Evolutionary conservation across 78 protist genomes (phyloP), one percentile per base, ranked within the genome.

Genomic region (Dictyostelium firmibasis): DNA sequence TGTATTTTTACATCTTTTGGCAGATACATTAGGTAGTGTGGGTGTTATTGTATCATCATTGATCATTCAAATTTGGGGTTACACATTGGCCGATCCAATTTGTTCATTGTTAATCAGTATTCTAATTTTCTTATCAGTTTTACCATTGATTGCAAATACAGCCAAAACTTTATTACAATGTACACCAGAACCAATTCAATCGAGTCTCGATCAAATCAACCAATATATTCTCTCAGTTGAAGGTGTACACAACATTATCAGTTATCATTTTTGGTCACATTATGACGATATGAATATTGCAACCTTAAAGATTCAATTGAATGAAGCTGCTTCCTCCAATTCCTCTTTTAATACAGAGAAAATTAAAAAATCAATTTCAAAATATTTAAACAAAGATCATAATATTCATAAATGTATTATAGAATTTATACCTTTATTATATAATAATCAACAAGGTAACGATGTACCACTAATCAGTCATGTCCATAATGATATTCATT

Each of bases 1-100:
- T 16, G 98, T 99, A 41, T 98, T 97, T 91, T 94, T 99, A 25
- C 99, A 99, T 91, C 78, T 99, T 14, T 36, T 99, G 0, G 99
- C 99, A 11, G 99, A 99, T 84, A 97, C 99, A 8, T 81, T 99
- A 23, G 99, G 99, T 7, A 78, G 96, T 60, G 99, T 99, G 36
- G 99, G 99, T 13, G 99, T 99, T n/a, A 98, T 99, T 83, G 53
- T 94, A 20, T 89, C 98, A 25, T 93, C 98, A 13, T 72, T 98
- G 29, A 83, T 98, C 64, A 96, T 99, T 75, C 92, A 92, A 16
- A 27, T 44, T 41, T 96, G 85, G 72, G 98, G 97, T 8, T 97
- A 91, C 97, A 44, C 62, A n/a, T 25, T 88, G 11, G 98, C 98
- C 44, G 99, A 99, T 75, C 98, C 99, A 23, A 92, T 99, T 18